phyloP scores from a whole-genome alignment of 1,139 yeast genomes.

The Kodamaea alishanica region DNA sequence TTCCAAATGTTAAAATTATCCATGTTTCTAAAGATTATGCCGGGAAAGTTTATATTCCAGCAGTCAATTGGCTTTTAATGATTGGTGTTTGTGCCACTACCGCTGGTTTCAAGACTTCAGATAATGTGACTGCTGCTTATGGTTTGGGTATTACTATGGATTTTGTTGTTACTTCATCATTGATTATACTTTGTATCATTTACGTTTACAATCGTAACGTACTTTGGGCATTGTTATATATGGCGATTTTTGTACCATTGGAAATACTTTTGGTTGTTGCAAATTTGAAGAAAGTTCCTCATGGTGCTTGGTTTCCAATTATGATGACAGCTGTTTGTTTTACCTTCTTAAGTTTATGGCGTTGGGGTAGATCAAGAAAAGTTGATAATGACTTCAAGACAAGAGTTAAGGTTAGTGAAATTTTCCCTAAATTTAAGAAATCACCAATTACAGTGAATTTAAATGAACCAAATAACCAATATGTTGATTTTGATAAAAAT shows the following conservation, averaged over 20 bases:
- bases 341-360: slow-evolving; percentile 40
- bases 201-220: slow-evolving; percentile 42
- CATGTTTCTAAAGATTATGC: slow-evolving; percentile 42
- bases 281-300: slow-evolving; percentile 47
- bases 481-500: slow-evolving; percentile 8
- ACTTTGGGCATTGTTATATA: slow-evolving; percentile 31
- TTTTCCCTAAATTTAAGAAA: slow-evolving; percentile 24
- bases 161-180: slow-evolving; percentile 47
- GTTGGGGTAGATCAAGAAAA: slow-evolving; percentile 44
- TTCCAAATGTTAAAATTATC: slow-evolving; percentile 44
- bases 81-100: slow-evolving; percentile 47
- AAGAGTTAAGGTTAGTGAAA: slow-evolving; percentile 27
- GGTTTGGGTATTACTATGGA: slow-evolving; percentile 58
- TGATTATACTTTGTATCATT: slow-evolving; percentile 43
- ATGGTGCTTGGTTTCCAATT: slow-evolving; percentile 61
- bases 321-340: slow-evolving; percentile 34
- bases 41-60: slow-evolving; percentile 53
- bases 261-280: slow-evolving; percentile 46
- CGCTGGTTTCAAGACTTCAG: slow-evolving; percentile 49
- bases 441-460: slow-evolving; percentile 22
- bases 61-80: slow-evolving; percentile 47
- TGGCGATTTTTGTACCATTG: slow-evolving; percentile 42
- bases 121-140: slow-evolving; percentile 55
- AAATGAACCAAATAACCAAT: slow-evolving; percentile 5
- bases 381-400: slow-evolving; percentile 33